These are phyloP conservation scores for Cystofilobasidium capitatum DNA, from an alignment of 768 basidiomycete genomes.

Conservation along the genomic window DNA sequence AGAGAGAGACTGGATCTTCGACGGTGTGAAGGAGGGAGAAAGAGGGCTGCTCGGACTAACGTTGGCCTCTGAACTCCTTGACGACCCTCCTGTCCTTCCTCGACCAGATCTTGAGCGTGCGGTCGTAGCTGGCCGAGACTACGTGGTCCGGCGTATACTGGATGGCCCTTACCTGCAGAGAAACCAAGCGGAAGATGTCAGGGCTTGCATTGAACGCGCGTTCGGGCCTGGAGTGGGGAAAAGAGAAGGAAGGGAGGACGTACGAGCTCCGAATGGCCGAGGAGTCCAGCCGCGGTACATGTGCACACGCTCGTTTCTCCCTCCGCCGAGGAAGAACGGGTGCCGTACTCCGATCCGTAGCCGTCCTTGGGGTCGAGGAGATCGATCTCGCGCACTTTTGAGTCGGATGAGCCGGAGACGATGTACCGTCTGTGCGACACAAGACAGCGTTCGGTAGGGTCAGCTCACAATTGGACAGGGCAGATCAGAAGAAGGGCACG, in stretches of 20 bases:
- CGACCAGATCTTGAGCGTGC: neutral
- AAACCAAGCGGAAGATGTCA: neutral
- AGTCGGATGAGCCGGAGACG: slow-evolving; percentile 3
- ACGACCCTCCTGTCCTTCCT: neutral
- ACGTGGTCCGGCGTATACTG: neutral
- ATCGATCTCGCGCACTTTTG: neutral
- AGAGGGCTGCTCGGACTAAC: neutral
- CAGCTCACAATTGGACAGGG: neutral
- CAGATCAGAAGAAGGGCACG: neutral
- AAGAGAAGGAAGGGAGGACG: neutral
- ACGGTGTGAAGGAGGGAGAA: neutral
- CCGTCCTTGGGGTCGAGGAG: neutral
- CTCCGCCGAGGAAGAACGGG: neutral
- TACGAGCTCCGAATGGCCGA: neutral
- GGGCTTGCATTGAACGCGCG: neutral
- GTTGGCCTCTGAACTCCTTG: neutral
- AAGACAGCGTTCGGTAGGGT: neutral
- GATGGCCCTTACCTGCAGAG: neutral
- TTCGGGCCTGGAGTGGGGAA: too few relatives aligned
- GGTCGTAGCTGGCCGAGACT: neutral
- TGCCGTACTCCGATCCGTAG: neutral
- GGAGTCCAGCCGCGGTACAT: neutral
- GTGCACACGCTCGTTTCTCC: neutral
- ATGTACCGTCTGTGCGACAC: neutral
- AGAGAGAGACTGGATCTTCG: too few relatives aligned